Evolutionary conservation across 345 rosid genomes (phyloP).

Genomic region (Acer negundo): DNA sequence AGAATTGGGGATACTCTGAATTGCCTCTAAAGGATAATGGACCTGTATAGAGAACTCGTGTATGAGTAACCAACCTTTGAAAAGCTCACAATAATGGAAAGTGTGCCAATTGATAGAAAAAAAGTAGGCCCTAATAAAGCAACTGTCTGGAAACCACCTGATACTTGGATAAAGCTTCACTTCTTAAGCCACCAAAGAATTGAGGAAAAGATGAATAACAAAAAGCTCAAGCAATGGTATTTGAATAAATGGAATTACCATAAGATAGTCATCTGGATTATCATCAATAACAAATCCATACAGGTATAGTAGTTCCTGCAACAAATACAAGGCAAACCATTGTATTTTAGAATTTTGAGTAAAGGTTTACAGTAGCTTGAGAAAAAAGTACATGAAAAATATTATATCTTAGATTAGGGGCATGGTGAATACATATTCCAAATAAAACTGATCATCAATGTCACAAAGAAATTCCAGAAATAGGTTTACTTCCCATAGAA

Average conservation of each 20-base stretch:
- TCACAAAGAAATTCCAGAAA: neutral
- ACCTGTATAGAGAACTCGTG: slow-evolving; percentile 44
- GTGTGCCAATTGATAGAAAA: neutral
- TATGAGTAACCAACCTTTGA: neutral
- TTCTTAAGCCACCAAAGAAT: neutral
- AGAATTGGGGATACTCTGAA: slow-evolving; percentile 55
- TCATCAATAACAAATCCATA: slow-evolving; percentile 85
- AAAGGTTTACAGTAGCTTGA: neutral
- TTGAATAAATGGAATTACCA: slow-evolving; percentile 49
- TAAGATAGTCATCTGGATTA: slow-evolving; percentile 90
- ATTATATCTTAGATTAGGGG: neutral
- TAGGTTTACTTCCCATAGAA: neutral
- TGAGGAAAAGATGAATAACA: neutral
- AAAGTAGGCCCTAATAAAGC: neutral
- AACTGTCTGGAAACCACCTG: neutral
- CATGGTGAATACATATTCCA: neutral
- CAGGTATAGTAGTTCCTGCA: slow-evolving; percentile 90
- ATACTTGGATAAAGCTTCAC: neutral
- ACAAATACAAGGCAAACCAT: slow-evolving; percentile 10
- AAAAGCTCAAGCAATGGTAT: neutral
- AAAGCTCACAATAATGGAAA: neutral
- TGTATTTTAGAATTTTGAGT: neutral
- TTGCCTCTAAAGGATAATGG: slow-evolving; percentile 90
- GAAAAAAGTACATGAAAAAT: slow-evolving; percentile 5
- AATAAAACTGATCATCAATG: neutral